Evolutionary conservation across 176 grass and related monocot species (phyloP).

Genomic region (Carex littledalei): DNA sequence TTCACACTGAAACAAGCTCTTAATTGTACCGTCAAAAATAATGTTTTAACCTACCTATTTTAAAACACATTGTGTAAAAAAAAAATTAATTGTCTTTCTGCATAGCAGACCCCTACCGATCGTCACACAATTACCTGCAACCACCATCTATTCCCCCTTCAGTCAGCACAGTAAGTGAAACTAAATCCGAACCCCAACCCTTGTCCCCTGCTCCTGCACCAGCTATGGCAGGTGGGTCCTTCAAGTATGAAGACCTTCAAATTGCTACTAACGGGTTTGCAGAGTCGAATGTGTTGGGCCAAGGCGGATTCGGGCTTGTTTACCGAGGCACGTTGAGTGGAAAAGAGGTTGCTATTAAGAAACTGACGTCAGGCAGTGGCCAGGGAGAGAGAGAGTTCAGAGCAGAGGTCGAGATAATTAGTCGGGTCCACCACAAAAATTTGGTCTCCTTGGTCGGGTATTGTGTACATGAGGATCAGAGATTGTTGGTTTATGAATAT

Average conservation of each 20-base stretch:
- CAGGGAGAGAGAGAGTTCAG: slow-evolving; percentile 88
- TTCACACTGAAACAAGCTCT: not conserved
- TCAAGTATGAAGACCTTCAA: slow-evolving; percentile 60
- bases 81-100: not conserved
- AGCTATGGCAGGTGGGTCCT: slow-evolving; percentile 30
- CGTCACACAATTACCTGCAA: slow-evolving; percentile 26
- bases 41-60: not conserved
- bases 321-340: slow-evolving; percentile 57
- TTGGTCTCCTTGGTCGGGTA: slow-evolving; percentile 78
- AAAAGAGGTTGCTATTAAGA: slow-evolving; percentile 80
- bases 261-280: slow-evolving; percentile 59
- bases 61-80: not conserved
- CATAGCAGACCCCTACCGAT: slow-evolving; percentile 32
- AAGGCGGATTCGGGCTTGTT: slow-evolving; percentile 82
- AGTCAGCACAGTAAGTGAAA: slow-evolving; percentile 13
- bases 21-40: not conserved
- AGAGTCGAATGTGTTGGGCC: slow-evolving; percentile 65
- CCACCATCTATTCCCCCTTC: slow-evolving; percentile 27
- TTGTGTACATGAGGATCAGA: slow-evolving; percentile 64
- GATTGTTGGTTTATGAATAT: slow-evolving; percentile 76
- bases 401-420: slow-evolving; percentile 84
- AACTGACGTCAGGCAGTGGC: slow-evolving; percentile 48
- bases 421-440: slow-evolving; percentile 77
- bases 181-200: slow-evolving; percentile 14
- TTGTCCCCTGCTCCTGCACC: not conserved